Base-by-base conservation (phyloP, 192 early-diverging fungal species). In the Podila epicladia region DNA sequence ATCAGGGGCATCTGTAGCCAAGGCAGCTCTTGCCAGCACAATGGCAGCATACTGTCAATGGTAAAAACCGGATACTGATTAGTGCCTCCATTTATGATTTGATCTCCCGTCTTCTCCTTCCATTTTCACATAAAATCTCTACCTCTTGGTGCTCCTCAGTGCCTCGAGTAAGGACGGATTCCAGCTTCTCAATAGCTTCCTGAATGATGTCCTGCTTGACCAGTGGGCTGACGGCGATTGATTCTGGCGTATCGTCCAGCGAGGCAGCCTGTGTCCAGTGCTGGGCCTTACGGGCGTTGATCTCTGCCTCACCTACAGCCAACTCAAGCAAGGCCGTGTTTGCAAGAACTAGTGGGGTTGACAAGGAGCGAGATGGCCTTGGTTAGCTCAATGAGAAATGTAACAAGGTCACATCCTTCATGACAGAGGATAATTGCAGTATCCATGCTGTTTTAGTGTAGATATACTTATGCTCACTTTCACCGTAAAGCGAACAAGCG, bases 1-100 rank as follows among this genome's bases (percentile, higher is more conserved):
- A 58, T 79, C 76, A 3, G 70, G 55, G 51, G 70, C 76, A 53
- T 79, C 65, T 45, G 76, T 79, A 4, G 76, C 76, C 37, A 79
- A 60, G 26, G 76, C 76, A 19, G 76, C 64, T 45, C 76, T 66
- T 20, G 76, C 76, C 3, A 79, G 65, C 9, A 72, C 76, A 49
- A 79, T 79, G 4, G 76, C 76, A 35, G 76, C 76, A 58, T 64
- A 79, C 76, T 79, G 38, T 32, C 24, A 58, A 29, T 20, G 33
- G 19, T 32, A 51, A 62, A 32, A 12, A 49, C 28, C 48, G n/a
- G 17, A 38, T 29, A 22, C 6, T 17, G 67, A 20, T 59, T 48
- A 24, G 33, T 60, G 5, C 15, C 41, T 15, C 41, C 12, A 11
- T 8, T 5, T 55, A n/a, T 7, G 3, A 55, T 24, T 24, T 12